These are phyloP conservation scores for Leucocoprinus leucothites DNA, from an alignment of 768 basidiomycete genomes.

Conservation along the genomic window DNA sequence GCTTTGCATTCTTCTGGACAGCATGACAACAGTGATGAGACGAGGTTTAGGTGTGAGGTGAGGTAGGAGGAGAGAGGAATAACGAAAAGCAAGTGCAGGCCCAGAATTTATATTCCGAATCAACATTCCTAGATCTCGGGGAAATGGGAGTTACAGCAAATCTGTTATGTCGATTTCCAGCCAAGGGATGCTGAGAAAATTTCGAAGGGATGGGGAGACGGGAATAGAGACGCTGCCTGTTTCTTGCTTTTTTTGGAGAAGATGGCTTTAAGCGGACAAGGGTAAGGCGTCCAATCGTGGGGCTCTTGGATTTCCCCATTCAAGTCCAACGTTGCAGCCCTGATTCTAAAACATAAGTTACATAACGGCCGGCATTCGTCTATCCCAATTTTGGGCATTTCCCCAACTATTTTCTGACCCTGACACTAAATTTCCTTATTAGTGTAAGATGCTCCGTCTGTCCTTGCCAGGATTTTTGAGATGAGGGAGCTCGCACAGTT, in stretches of 20 bases:
- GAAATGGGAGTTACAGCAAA: neutral
- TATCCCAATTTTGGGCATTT: neutral
- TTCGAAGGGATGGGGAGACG: neutral
- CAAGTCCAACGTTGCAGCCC: neutral
- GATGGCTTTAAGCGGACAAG: neutral
- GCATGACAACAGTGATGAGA: neutral
- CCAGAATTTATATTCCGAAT: slow-evolving; percentile 6
- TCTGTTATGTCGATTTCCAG: neutral
- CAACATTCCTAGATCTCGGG: neutral
- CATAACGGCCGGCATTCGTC: neutral
- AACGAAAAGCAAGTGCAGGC: neutral
- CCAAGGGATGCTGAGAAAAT: slow-evolving; percentile 4
- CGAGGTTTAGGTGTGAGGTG: neutral
- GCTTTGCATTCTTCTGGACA: slow-evolving; percentile 1
- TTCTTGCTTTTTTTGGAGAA: neutral
- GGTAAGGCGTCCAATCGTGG: too few species aligned
- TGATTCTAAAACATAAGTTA: neutral
- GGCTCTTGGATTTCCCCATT: neutral
- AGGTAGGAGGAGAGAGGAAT: neutral
- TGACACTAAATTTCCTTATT: neutral
- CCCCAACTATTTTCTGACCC: slow-evolving; percentile 2
- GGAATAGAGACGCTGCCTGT: neutral
- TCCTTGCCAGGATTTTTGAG: too few species aligned
- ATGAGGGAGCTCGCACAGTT: too few species aligned
- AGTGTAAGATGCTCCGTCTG: neutral